Base-by-base conservation (phyloP, 2,329 filamentous ascomycete genomes). In the Tolypocladium nubicola region DNA sequence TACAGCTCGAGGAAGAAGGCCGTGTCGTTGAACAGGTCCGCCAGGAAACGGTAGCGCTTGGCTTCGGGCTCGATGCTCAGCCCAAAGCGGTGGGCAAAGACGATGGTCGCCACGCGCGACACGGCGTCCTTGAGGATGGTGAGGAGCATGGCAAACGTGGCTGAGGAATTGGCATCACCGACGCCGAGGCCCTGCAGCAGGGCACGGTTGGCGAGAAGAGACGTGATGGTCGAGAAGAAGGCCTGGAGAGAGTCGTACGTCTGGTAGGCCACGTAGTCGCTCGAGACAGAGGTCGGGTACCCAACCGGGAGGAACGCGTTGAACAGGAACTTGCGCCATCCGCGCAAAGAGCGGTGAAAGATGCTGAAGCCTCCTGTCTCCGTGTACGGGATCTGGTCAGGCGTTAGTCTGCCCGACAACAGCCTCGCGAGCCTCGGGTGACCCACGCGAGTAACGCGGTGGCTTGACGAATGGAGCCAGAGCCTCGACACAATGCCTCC, bases 11-110 rank as follows among this genome's bases (percentile, higher is more conserved):
- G 79, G 56, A 96, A 78, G 76, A 96, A 89, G 16, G 89, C 89
- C 10, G 85, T 79, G 68, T 96, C 91, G 71, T 96, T 96, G 75
- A 96, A 88, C 23, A 96, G 76, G 68, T 96, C 91, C 4, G 91
- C 91, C 2, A 92, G 82, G 53, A 96, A 87, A 19, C 91, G 86
- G 72, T 92, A 96, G 70, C 83, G 87, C 71, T 97, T 97, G 75
- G 89, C 93, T 69, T 97, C 91, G 2, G 90, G 89, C 70, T 95
- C 90, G 53, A 96, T 87, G 38, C 88, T 82, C 52, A 88, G 88
- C 41, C 91, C 90, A 58, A 93, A 85, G 49, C 84, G 81, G 69
- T 95, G 86, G 1, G 91, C 92, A 69, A 96, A 96, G 11, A 89
- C 71, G 59, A 96, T 96, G 0, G 91, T 96, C 1, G 89, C 89